A percentile compares a stretch with the other conserved stretches of the same genome.
These are phyloP conservation scores for Rhodotorula sp. DNA, from an alignment of 1,284 basidiomycete genomes.

Conservation along the genomic window DNA sequence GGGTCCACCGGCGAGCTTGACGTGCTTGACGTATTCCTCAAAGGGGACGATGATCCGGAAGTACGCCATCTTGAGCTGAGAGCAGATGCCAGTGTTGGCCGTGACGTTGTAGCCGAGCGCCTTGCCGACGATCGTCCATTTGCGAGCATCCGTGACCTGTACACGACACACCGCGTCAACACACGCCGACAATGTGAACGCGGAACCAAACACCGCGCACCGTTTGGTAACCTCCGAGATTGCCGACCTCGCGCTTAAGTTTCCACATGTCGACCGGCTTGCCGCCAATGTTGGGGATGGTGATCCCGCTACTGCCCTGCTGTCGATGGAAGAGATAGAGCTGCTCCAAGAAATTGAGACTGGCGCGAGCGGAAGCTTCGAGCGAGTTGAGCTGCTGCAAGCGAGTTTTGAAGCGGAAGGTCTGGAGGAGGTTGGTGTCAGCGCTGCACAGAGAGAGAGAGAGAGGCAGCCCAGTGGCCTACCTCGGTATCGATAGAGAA, in stretches of 20 bases:
- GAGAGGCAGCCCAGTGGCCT: constrained; percentile 36
- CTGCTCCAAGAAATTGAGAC: constrained; percentile 95
- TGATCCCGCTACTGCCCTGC: constrained; percentile 70
- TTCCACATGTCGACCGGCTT: constrained; percentile 90
- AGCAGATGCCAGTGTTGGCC: constrained; percentile 66
- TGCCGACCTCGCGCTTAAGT: constrained; percentile 73
- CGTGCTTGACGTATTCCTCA: constrained; percentile 74
- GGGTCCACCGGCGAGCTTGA: constrained; percentile 27
- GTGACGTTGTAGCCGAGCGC: constrained; percentile 43
- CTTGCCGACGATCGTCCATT: constrained; percentile 43
- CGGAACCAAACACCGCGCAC: constrained; percentile 55
- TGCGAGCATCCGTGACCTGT: constrained; percentile 40
- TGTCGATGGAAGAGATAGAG: constrained; percentile 64
- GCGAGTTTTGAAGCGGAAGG: constrained; percentile 91
- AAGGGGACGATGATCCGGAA: constrained; percentile 87
- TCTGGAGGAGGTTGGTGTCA: constrained; percentile 53
- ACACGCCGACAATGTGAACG: not conserved
- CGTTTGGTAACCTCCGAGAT: constrained; percentile 79
- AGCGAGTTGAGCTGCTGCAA: constrained; percentile 94
- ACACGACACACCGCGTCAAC: not conserved
- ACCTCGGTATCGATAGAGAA: constrained; percentile 96
- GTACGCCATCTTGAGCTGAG: constrained; percentile 87
- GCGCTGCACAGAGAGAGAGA: not conserved
- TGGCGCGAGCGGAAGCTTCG: constrained; percentile 93
- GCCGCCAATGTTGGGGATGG: constrained; percentile 88